Evolutionary conservation across 2,329 filamentous ascomycete species (phyloP), one percentile per base, ranked within the genome.

Genomic region (Diplodia seriata): DNA sequence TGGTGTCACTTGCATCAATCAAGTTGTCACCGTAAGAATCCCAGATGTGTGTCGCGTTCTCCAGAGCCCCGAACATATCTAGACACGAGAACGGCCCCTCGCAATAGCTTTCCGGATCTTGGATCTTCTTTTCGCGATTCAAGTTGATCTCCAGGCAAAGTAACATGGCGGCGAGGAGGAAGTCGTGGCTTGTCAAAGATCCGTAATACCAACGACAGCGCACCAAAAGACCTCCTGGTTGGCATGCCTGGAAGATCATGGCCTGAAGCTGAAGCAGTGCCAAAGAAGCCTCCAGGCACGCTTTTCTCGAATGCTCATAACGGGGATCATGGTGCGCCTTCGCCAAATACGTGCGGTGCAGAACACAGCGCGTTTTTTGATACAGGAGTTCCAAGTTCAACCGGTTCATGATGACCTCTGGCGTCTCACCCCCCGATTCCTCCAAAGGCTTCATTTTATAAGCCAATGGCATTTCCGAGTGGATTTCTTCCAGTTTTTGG

Each of bases 291-390:
- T 80, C 78, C 3, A 86, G 73, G 65, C 84, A 86, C 1, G 78
- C 78, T 31, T 74, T 75, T 55, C 82, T 78, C 4, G 84, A 85
- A 55, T 81, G 79, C 0, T 74, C 73, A 67, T 80, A 81, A 23
- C 66, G 68, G 0, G 71, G 43, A 72, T 77, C 57, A 64, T 71
- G 65, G 77, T 81, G 72, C 63, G 77, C 73, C 18, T 79, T 76
- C 12, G 78, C 78, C 70, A 88, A 80, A 70, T 83, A 86, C 33
- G 81, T 82, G 18, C 85, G 80, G 72, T 88, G 85, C n/a, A 88
- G 73, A 1, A 86, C 81, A 38, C 84, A 81, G 59, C 82, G 81
- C 9, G 82, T 77, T 71, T 85, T 85, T 55, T 83, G 81, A 71
- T 84, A 85, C 5, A 85, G 75, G 4, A 87, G 73, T 20, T 86